Base-by-base conservation (phyloP, 2,329 filamentous ascomycete genomes). In the Neoascochyta sp. region DNA sequence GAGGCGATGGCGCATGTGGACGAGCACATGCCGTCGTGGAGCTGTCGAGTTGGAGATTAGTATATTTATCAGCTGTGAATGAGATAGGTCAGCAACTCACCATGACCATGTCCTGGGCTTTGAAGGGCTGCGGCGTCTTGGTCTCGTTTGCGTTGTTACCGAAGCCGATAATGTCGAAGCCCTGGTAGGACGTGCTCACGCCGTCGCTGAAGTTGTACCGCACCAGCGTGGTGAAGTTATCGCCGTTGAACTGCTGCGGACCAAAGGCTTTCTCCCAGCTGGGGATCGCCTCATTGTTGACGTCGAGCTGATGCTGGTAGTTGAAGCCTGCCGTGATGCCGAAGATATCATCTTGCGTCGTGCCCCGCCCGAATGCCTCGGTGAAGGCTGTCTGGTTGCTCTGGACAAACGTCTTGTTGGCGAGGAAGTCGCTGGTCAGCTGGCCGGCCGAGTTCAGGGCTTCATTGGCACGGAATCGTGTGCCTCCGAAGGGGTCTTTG, bases 391-490 rank as follows among this genome's bases (percentile, higher is more conserved):
- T 57, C 27, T 29, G 20, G 26, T 60, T 59, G 7, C 30, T 45
- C 32, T 60, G 53, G 2, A 42, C 46, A 17, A 42, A 58, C 2
- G 55, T 61, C 15, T 46, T 52, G 20, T 52, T 52, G 11, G 37
- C 44, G 7, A 45, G 23, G 28, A 64, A 59, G 16, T 57, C 50
- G 17, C 51, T 41, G 1, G 50, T 57, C 12, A 57, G 49, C 16
- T 52, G 44, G 5, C 62, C 64, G 8, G 56, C 54, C 18, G 48
- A 36, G 15, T 70, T 49, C 13, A 60, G 42, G 9, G 62, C 50
- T 21, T 68, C 60, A 16, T 68, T 63, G 2, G 68, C 67, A 7
- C 72, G 67, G 45, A 69, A 65, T 9, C 72, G 67, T 5, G 59
- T 67, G 7, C 64, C 68, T 25, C 62, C 68, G 43, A 67, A 73